Percentiles rank a stretch among this genome's conserved stretches.
Conservation (phyloP, 2,329 filamentous ascomycete species). For the Amylocarpus encephaloides region DNA sequence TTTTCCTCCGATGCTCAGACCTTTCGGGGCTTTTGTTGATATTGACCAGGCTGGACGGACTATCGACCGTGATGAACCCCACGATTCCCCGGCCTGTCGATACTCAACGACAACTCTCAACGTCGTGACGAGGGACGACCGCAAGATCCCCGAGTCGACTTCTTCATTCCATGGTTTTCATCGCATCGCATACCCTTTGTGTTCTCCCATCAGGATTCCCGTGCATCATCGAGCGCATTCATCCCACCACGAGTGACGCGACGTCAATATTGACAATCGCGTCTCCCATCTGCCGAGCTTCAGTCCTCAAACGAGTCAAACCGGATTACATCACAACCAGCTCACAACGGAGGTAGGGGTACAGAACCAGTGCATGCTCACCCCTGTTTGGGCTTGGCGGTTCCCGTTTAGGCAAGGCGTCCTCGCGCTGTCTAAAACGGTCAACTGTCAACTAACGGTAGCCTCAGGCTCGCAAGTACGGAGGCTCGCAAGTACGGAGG, state of each 20-base stretch:
- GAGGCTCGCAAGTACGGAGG: no score
- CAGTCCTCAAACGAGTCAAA: no score
- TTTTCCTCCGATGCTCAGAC: not conserved
- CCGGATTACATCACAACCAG: no score
- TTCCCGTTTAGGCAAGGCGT: no score
- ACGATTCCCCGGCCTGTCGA: not conserved
- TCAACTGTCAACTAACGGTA: no score
- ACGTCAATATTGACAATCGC: constrained; percentile 25
- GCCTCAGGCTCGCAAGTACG: no score
- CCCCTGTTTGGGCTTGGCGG: no score
- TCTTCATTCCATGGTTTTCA: not conserved
- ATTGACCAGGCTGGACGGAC: constrained; percentile 1
- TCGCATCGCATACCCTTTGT: not conserved
- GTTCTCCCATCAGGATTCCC: not conserved
- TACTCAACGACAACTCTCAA: not conserved
- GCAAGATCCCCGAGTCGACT: not conserved
- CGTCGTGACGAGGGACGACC: not conserved
- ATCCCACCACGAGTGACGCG: constrained; percentile 14
- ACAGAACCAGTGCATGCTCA: no score
- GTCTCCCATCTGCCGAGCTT: no score
- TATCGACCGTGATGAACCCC: not conserved
- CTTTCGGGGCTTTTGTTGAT: not conserved
- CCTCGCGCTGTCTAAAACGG: no score
- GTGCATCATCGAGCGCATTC: not conserved
- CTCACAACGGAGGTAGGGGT: no score